Base-by-base conservation (phyloP, 306 rosid genomes). In the Glycyrrhiza uralensis region DNA sequence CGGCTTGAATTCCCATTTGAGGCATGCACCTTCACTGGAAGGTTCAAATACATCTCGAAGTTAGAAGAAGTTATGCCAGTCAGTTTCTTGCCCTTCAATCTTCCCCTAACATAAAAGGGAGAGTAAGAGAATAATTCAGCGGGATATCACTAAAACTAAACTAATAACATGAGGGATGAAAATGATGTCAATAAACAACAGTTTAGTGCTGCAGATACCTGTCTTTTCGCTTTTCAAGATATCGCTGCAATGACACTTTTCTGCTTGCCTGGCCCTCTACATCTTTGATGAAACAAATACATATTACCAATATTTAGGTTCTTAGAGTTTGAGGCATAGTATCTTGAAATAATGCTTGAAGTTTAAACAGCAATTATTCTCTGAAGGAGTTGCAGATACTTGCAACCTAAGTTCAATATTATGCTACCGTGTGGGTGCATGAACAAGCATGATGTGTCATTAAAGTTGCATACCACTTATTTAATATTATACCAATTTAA, bases 241-340 rank as follows among this genome's bases (percentile, higher is more conserved):
- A 95, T 74, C 97, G 92, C 83, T 95, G 93, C 84, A 95, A 41
- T 3, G 89, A 91, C 69, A 82, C 82, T 85, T 88, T 62, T 72
- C 99, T 81, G 88, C 86, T 89, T 29, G 87, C 93, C 78, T 85
- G 96, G 58, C 97, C 96, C 75, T 95, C 97, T 81, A 83, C 86
- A 86, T 88, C 95, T 89, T 66, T 28, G 66, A 45, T 84, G 79
- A 87, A 71, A 76, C 41, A 72, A 58, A 71, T 35, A 76, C 72
- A 72, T 32, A 72, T 58, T 15, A 60, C 45, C 41, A 24, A 56
- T 18, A 33, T 65, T 75, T 55, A 20, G 35, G 47, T 33, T 75
- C 73, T 57, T 26, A 50, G 66, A 65, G 64, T 75, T 50, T 49
- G 69, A 75, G 49, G 46, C 1, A 52, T 41, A 41, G 7, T 56